These are phyloP conservation scores for Cladosporium sp. DNA, from an alignment of 2,329 filamentous ascomycete genomes.

Conservation along the genomic window DNA sequence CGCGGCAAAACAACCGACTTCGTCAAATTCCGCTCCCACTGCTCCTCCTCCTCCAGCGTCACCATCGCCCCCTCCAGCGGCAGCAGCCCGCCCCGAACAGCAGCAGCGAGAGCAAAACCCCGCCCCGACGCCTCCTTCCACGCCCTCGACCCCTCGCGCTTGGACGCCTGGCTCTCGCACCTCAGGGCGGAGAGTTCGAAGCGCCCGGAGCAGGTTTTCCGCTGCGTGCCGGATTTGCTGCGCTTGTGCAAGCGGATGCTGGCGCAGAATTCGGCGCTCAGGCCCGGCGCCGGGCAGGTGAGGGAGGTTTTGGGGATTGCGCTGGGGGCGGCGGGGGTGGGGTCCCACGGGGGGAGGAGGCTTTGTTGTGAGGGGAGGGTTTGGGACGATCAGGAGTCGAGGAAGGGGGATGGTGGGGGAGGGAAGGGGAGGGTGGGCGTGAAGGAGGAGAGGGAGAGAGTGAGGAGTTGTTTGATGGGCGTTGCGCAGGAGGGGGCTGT, in stretches of 20 bases:
- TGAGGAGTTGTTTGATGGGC: slow-evolving; percentile 5
- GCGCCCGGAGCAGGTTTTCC: slow-evolving; percentile 27
- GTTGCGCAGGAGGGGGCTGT: background rate
- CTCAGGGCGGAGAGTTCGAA: slow-evolving; percentile 22
- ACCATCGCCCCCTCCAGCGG: background rate
- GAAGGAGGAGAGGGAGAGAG: background rate
- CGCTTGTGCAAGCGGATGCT: slow-evolving; percentile 39
- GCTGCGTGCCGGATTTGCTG: slow-evolving; percentile 37
- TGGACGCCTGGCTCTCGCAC: slow-evolving; percentile 62
- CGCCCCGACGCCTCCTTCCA: slow-evolving; percentile 63
- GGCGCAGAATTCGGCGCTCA: slow-evolving; percentile 32
- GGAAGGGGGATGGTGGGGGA: too few species aligned
- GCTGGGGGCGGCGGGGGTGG: slow-evolving; percentile 22
- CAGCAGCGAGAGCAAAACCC: slow-evolving; percentile 6
- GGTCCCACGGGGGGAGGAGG: slow-evolving; percentile 14
- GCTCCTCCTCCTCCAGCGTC: slow-evolving; percentile 3
- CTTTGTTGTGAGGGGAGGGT: slow-evolving; percentile 24
- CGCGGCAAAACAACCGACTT: slow-evolving; percentile 63
- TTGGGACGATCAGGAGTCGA: too few species aligned
- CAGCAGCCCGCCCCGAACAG: background rate
- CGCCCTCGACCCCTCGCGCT: slow-evolving; percentile 56
- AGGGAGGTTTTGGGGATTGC: slow-evolving; percentile 31
- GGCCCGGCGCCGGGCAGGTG: slow-evolving; percentile 38
- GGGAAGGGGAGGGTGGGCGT: background rate
- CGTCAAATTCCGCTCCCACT: slow-evolving; percentile 51